These are phyloP conservation scores for Artemisia tridentata DNA, from an alignment of 129 eudicot genomes.

Conservation along the genomic window DNA sequence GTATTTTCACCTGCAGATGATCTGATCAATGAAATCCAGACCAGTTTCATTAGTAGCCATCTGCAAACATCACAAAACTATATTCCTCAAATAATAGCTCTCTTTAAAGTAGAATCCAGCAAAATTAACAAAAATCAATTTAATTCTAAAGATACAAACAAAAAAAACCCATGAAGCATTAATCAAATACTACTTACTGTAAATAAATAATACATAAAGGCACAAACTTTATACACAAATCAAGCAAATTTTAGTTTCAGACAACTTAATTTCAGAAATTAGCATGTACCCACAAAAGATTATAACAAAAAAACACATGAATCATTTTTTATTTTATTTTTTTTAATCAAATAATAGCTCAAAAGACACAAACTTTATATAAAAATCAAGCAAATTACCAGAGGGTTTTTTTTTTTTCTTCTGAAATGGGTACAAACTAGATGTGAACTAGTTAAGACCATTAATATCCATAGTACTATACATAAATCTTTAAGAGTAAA, in stretches of 20 bases:
- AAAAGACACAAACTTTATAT: too few relatives aligned
- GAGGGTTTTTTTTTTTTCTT: too few relatives aligned
- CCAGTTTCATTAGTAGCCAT: conserved; percentile 81
- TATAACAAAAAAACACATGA: background rate
- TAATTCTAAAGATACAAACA: background rate
- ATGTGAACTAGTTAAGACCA: too few relatives aligned
- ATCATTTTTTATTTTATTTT: background rate
- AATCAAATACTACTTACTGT: background rate
- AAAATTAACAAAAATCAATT: background rate
- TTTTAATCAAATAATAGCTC: too few relatives aligned
- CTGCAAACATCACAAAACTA: conserved; percentile 36
- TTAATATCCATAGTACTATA: too few relatives aligned
- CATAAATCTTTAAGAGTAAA: too few relatives aligned
- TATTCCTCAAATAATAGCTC: too few relatives aligned
- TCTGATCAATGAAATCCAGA: conserved; percentile 76
- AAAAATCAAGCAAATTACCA: too few relatives aligned
- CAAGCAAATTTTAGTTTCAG: too few relatives aligned
- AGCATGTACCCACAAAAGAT: too few relatives aligned
- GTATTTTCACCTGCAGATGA: conserved; percentile 63
- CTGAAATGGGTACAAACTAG: too few relatives aligned
- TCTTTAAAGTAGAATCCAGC: too few relatives aligned
- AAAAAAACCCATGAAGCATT: conserved; percentile 15
- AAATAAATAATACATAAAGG: background rate
- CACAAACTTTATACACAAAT: background rate
- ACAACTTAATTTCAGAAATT: background rate